A percentile compares a stretch with the other conserved stretches of the same genome.
Conservation (phyloP, 1,284 basidiomycete species). For the Neolentinus lepideus region DNA sequence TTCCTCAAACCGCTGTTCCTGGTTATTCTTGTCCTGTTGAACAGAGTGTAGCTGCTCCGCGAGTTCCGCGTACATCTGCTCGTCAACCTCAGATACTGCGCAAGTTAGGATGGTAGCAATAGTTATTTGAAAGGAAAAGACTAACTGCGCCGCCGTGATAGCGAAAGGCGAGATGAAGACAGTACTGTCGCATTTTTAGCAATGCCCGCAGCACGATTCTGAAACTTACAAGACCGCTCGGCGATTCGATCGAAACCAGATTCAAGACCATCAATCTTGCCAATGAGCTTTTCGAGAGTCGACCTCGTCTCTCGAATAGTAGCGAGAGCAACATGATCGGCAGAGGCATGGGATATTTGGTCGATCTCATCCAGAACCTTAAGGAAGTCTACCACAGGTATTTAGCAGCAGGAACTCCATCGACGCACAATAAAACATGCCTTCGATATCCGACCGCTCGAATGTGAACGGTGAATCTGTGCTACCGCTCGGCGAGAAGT, state of each 20-base stretch:
- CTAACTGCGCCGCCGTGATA: slow-evolving; percentile 63
- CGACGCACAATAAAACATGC: slow-evolving; percentile 30
- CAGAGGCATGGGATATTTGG: slow-evolving; percentile 35
- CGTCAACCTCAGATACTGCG: slow-evolving; percentile 59
- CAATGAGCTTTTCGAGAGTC: slow-evolving; percentile 59
- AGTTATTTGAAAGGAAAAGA: slow-evolving; percentile 10
- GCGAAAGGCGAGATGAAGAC: slow-evolving; percentile 60
- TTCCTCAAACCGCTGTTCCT: slow-evolving; percentile 56
- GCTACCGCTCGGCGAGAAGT: slow-evolving; percentile 64
- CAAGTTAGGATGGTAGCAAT: slow-evolving; percentile 8
- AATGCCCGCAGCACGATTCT: not conserved
- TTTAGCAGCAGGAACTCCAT: not conserved
- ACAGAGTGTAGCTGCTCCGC: slow-evolving; percentile 51
- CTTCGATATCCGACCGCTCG: slow-evolving; percentile 65
- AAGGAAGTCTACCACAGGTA: slow-evolving; percentile 42
- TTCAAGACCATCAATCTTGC: slow-evolving; percentile 72
- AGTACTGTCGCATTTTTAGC: slow-evolving; percentile 39
- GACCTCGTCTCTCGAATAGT: slow-evolving; percentile 58
- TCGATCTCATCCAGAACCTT: slow-evolving; percentile 63
- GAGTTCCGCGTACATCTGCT: slow-evolving; percentile 63
- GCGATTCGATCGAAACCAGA: slow-evolving; percentile 74
- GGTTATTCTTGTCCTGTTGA: slow-evolving; percentile 44
- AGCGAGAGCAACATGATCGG: slow-evolving; percentile 36
- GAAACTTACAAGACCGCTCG: slow-evolving; percentile 63
- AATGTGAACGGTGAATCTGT: slow-evolving; percentile 52